A percentile compares a stretch with the other conserved stretches of the same genome.
Evolutionary conservation across 768 basidiomycete genomes (phyloP).

Genomic region (Russula compacta): DNA sequence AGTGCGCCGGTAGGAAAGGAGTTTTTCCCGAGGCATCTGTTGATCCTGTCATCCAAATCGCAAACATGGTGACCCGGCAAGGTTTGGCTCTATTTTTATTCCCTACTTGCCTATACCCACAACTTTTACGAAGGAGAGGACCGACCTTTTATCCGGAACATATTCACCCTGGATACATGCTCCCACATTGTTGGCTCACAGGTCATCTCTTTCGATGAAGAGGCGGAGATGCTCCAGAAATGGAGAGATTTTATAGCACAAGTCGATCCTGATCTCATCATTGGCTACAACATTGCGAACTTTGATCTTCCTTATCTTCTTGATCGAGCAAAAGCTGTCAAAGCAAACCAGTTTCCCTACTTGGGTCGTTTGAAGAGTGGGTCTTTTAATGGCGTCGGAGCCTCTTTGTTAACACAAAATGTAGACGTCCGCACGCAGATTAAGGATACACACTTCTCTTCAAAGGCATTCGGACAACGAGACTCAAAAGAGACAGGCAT

Average conservation of each 20-base stretch:
- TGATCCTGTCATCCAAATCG: slow-evolving; percentile 98
- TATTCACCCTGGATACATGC: slow-evolving; percentile 93
- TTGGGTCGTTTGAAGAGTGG: slow-evolving; percentile 42
- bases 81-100: slow-evolving; percentile 36
- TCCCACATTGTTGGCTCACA: slow-evolving; percentile 97
- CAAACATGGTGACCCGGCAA: slow-evolving; percentile 97
- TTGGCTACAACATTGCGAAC: slow-evolving; percentile 89
- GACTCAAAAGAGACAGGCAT: slow-evolving; percentile 90
- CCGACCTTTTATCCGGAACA: slow-evolving; percentile 91
- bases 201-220: slow-evolving; percentile 75
- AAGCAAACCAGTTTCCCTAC: slow-evolving; percentile 55
- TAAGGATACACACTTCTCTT: slow-evolving; percentile 96
- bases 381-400: not conserved
- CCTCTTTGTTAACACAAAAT: not conserved
- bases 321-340: slow-evolving; percentile 82
- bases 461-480: slow-evolving; percentile 93
- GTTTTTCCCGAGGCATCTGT: slow-evolving; percentile 87
- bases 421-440: slow-evolving; percentile 67
- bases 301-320: slow-evolving; percentile 97
- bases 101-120: not conserved
- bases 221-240: slow-evolving; percentile 59
- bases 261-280: slow-evolving; percentile 92
- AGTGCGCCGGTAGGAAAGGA: slow-evolving; percentile 96
- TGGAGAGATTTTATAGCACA: slow-evolving; percentile 87
- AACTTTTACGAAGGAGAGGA: slow-evolving; percentile 53